Evolutionary conservation across 75 land plant species (phyloP).

Genomic region (Sequoia sempervirens): DNA sequence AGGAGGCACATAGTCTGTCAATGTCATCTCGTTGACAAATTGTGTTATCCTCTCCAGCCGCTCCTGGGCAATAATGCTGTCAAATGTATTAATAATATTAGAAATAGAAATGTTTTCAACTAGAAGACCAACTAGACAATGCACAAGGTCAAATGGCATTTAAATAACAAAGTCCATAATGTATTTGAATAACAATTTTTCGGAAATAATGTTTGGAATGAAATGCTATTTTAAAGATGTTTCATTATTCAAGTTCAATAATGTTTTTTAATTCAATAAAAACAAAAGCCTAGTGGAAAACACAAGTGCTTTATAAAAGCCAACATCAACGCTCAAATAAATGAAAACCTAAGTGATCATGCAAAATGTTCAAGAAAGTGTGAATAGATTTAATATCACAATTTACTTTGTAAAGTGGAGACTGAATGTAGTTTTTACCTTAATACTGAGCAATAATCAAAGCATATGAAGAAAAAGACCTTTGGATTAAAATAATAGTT

Average conservation of each 20-base stretch:
- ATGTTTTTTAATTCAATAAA: not conserved
- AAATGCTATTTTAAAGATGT: not conserved
- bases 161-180: not conserved
- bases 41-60: constrained; percentile 90
- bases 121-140: no score
- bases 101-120: constrained; percentile 3
- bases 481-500: not conserved
- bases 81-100: not conserved
- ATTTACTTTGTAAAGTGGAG: not conserved
- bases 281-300: not conserved
- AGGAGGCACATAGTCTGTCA: constrained; percentile 49
- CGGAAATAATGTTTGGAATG: no score
- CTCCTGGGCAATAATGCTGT: constrained; percentile 97
- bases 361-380: not conserved
- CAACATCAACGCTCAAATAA: not conserved
- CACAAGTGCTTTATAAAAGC: not conserved
- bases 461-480: not conserved
- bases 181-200: not conserved
- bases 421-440: not conserved
- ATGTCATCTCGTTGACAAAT: constrained; percentile 70
- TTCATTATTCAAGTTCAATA: not conserved
- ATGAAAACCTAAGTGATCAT: not conserved
- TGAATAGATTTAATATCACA: not conserved
- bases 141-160: not conserved
- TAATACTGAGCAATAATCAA: not conserved